These are phyloP conservation scores for Torulaspora quercuum DNA, from an alignment of 805 yeast genomes.

Conservation along the genomic window DNA sequence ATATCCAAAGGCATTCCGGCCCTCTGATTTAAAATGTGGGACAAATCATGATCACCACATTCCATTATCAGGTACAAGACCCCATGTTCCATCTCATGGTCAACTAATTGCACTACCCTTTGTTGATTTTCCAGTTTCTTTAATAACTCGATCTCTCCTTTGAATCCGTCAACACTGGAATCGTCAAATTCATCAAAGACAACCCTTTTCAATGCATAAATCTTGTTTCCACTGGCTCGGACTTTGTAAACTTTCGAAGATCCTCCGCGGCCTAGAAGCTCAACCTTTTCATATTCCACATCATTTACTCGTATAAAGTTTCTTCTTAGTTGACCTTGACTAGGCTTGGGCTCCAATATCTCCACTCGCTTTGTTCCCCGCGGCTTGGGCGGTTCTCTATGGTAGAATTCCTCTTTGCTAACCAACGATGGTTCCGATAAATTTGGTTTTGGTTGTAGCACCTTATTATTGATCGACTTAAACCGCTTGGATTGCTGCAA, in stretches of 20 bases:
- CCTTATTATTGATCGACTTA: conserved; percentile 7
- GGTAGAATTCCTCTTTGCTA: conserved; percentile 6
- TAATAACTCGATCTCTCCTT: conserved; percentile 83
- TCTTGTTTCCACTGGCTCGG: conserved; percentile 50
- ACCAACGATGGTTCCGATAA: conserved; percentile 1
- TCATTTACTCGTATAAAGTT: conserved; percentile 49
- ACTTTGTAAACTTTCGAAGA: conserved; percentile 87
- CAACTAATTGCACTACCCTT: conserved; percentile 76
- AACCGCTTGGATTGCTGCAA: conserved; percentile 13
- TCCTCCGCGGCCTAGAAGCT: conserved; percentile 85
- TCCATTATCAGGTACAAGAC: conserved; percentile 81
- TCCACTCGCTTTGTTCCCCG: conserved; percentile 14
- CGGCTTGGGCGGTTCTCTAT: conserved; percentile 13
- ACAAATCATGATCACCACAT: conserved; percentile 88
- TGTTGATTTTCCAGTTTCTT: conserved; percentile 54
- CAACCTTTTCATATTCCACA: conserved; percentile 66
- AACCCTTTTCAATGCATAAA: conserved; percentile 79
- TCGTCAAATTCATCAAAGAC: conserved; percentile 78
- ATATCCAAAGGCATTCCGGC: conserved; percentile 53
- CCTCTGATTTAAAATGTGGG: conserved; percentile 67
- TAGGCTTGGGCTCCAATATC: conserved; percentile 11
- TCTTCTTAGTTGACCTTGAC: conserved; percentile 12
- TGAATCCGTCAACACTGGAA: conserved; percentile 68
- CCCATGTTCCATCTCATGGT: conserved; percentile 63
- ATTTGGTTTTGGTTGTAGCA: background rate